Conservation (phyloP, 495 filamentous ascomycete species). For the Lophiostoma macrostomum region DNA sequence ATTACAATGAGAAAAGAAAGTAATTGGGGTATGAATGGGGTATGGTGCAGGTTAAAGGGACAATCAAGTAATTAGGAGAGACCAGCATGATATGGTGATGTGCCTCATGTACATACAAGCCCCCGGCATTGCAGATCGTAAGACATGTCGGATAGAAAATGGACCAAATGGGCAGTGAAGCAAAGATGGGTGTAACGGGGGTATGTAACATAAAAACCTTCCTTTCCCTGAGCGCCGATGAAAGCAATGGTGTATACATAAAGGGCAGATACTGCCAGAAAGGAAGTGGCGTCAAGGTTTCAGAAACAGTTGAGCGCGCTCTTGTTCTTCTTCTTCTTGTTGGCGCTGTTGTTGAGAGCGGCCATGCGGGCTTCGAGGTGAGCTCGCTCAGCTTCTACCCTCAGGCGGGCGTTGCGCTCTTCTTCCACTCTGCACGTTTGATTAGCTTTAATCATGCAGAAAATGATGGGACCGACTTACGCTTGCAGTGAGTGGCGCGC, state of each 20-base stretch:
- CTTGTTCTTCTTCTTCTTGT: slow-evolving; percentile 92
- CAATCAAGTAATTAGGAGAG: too few species aligned
- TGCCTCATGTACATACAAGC: not conserved
- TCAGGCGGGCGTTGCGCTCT: slow-evolving; percentile 78
- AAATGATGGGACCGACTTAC: too few species aligned
- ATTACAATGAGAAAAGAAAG: too few species aligned
- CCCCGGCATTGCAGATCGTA: slow-evolving; percentile 20
- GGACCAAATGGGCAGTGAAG: slow-evolving; percentile 15
- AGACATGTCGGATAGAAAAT: slow-evolving; percentile 18
- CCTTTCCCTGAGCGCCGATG: slow-evolving; percentile 13
- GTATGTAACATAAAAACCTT: slow-evolving; percentile 31
- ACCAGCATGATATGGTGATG: too few species aligned
- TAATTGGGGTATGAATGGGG: too few species aligned
- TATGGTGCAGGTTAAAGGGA: too few species aligned
- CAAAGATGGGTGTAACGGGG: slow-evolving; percentile 17
- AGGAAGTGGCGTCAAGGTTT: not conserved
- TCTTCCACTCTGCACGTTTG: too few species aligned
- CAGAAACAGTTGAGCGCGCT: slow-evolving; percentile 96
- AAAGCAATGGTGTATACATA: slow-evolving; percentile 14
- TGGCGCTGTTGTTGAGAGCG: slow-evolving; percentile 61
- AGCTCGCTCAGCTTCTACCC: slow-evolving; percentile 82
- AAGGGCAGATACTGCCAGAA: not conserved
- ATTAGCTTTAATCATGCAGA: too few species aligned
- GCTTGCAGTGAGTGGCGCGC: slow-evolving; percentile 83
- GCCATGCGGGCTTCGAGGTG: slow-evolving; percentile 89